phyloP scores from a whole-genome alignment of 345 rosid species.

The Noccaea bulbosa region DNA sequence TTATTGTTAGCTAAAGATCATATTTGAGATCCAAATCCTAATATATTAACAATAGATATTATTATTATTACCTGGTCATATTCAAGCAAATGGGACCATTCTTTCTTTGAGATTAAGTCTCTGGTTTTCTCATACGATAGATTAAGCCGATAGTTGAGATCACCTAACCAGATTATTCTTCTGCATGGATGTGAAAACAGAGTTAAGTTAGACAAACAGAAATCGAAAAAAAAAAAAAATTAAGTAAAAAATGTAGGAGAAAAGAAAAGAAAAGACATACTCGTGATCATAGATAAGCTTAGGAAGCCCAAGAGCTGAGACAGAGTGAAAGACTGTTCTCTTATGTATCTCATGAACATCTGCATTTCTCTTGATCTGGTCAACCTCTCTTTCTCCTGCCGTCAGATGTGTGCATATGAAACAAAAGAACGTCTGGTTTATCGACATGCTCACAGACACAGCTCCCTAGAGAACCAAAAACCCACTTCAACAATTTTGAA shows the following conservation, averaged over 20 bases:
- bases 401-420: slow-evolving; percentile 85
- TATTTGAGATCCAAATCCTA: slow-evolving; percentile 15
- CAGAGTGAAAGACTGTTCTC: slow-evolving; percentile 72
- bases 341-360: slow-evolving; percentile 87
- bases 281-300: slow-evolving; percentile 76
- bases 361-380: slow-evolving; percentile 80
- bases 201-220: not conserved
- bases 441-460: slow-evolving; percentile 90
- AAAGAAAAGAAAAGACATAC: slow-evolving; percentile 50
- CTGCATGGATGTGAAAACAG: slow-evolving; percentile 53
- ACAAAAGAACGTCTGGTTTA: slow-evolving; percentile 85
- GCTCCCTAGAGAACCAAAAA: slow-evolving; percentile 69
- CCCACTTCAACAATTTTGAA: not conserved
- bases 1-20: too few species aligned
- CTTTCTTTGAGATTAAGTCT: slow-evolving; percentile 64
- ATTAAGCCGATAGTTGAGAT: slow-evolving; percentile 87
- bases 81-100: slow-evolving; percentile 73
- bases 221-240: not conserved
- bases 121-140: slow-evolving; percentile 67
- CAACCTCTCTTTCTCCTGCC: slow-evolving; percentile 92
- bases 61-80: slow-evolving; percentile 70
- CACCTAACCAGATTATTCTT: slow-evolving; percentile 89
- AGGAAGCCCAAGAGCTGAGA: slow-evolving; percentile 67
- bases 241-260: not conserved
- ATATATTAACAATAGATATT: not conserved